Base-by-base conservation (phyloP, 306 rosid genomes). In the Inga leiocalycina region DNA sequence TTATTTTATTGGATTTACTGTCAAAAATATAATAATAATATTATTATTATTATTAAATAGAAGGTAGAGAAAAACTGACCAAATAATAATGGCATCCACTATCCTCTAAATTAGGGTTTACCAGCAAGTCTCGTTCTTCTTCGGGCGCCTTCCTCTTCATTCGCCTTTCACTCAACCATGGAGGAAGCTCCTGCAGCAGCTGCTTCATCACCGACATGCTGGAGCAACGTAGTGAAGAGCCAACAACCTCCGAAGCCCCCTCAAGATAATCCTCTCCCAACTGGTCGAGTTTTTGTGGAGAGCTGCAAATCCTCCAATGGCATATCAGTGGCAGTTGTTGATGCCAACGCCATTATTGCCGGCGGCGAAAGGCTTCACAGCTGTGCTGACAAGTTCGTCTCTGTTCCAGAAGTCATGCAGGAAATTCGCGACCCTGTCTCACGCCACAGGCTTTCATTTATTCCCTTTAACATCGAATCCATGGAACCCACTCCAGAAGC, bases 371-470 rank as follows among this genome's bases (percentile, higher is more conserved):
- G 76, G 81, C 95, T 94, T 51, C 80, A 85, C 66, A 83, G 81
- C 56, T 77, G 75, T 16, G 95, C 98, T 44, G 98, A 93, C 85
- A 94, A 88, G 87, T 90, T 94, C 75, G 88, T 91, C 19, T 90
- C 97, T 9, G 90, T 94, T 44, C 88, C 88, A 0, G 93, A 94
- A 82, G 97, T 94, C 30, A 84, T 94, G 88, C 81, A 87, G 32
- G 98, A 94, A 86, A 83, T 94, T 57, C 97, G 98, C 19, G 98
- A 94, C 83, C 97, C 97, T 0, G 92, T 93, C 32, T 93, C 98
- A 16, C 97, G 97, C 84, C 98, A 93, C 85, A 91, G 92, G 61
- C 97, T 94, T 64, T 88, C 97, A 72, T 86, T 94, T 69, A 48
- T 89, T 35, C 98, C 97, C 8, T 91, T 93, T 84, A 15, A 90